Evolutionary conservation across 768 basidiomycete species (phyloP), one percentile per base, ranked within the genome.

Genomic region (Russula abietina): DNA sequence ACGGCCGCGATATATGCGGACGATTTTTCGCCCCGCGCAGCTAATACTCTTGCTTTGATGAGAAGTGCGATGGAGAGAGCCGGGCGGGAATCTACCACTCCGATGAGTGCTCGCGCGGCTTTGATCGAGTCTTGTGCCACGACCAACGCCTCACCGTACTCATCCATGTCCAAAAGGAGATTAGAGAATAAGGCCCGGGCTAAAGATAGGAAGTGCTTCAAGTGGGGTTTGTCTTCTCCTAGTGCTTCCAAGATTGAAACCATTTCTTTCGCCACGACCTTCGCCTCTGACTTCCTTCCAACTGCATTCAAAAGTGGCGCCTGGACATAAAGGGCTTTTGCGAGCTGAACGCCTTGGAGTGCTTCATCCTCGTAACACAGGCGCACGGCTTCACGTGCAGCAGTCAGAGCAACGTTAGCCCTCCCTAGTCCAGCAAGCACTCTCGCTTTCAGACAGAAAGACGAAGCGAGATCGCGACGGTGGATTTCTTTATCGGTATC

Each of bases 271-370:
- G 62, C 62, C 52, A 45, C 48, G 24, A 24, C 48, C 46, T 55
- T 64, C 46, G 58, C 58, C 16, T 59, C 58, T 49, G 54, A 50
- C 19, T 36, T 60, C 57, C 32, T 64, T 39, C 57, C 53, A 2
- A 16, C 46, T 2, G 62, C 58, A 8, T 50, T 26, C 22, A 64
- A 16, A 12, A 39, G 53, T 11, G 48, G 49, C 12, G 58, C 62
- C 14, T 64, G 62, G 3, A 50, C 12, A 26, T 55, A 58, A 10
- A 64, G 39, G 12, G 53, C 62, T 32, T 55, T 64, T 30, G 59
- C 58, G n/a, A 64, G 63, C 36, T 55, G 63, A 45, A 60, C 48
- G 2, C 63, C 63, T 24, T 64, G 63, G 12, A 64, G 54, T 10
- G 57, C 54, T 22, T 55, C 45, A 16, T 64, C 63, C 33, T 64